These are phyloP conservation scores for Aspergillus latus DNA, from an alignment of 2,329 filamentous ascomycete genomes.

Conservation along the genomic window DNA sequence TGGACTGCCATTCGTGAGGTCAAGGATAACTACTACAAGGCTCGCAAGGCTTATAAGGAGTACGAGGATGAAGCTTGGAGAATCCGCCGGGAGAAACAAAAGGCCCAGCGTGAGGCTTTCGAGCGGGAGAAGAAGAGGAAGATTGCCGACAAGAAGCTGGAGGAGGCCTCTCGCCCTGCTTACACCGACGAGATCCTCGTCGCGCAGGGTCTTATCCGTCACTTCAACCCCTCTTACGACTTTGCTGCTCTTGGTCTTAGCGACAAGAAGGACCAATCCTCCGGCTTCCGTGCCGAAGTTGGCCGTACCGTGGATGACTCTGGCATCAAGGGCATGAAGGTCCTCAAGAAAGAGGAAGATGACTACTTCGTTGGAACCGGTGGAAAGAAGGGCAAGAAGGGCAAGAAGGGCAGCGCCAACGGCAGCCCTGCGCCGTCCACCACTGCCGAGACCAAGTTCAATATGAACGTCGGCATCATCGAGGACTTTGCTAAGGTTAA, in stretches of 20 bases:
- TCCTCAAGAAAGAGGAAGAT: conserved; percentile 86
- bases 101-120: conserved; percentile 68
- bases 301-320: conserved; percentile 80
- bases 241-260: conserved; percentile 58
- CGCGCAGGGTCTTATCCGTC: conserved; percentile 81
- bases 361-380: conserved; percentile 74
- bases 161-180: conserved; percentile 66
- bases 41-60: conserved; percentile 76
- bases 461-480: conserved; percentile 84
- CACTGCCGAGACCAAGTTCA: conserved; percentile 66
- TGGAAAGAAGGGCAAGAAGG: conserved; percentile 85
- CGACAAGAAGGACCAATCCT: conserved; percentile 51
- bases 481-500: conserved; percentile 83
- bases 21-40: conserved; percentile 84
- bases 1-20: conserved; percentile 77
- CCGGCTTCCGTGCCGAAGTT: conserved; percentile 74
- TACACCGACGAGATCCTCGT: conserved; percentile 91
- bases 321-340: conserved; percentile 79
- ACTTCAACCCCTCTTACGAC: conserved; percentile 85
- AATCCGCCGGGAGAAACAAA: conserved; percentile 72
- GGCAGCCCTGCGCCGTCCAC: conserved; percentile 51
- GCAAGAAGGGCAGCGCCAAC: conserved; percentile 64
- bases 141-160: conserved; percentile 55
- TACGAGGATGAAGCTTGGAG: conserved; percentile 83
- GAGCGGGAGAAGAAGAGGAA: conserved; percentile 52